A percentile compares a stretch with the other conserved stretches of the same genome.
Evolutionary conservation across 305 asterid species (phyloP).

Genomic region (Caryopteris hybrid): DNA sequence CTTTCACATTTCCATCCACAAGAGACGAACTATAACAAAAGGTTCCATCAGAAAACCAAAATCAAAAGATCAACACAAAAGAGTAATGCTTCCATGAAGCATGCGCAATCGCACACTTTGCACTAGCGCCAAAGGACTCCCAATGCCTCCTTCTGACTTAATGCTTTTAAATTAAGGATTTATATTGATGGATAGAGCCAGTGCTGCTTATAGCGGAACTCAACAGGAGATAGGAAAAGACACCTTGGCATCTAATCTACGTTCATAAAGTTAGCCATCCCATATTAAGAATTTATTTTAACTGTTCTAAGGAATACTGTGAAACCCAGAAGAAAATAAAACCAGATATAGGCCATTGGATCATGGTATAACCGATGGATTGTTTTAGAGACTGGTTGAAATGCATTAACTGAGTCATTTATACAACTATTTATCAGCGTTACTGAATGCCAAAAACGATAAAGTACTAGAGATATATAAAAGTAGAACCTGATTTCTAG

Average conservation of each 20-base stretch:
- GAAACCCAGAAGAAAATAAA: not conserved
- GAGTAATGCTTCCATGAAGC: not conserved
- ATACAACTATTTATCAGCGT: not conserved
- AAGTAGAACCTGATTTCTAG: not conserved
- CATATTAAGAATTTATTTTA: not conserved
- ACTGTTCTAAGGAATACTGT: not conserved
- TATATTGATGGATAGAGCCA: not conserved
- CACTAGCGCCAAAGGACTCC: not conserved
- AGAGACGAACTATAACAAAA: not conserved
- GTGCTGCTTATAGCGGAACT: not conserved
- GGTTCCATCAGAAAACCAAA: too few species aligned
- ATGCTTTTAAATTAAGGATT: not conserved
- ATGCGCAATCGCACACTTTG: not conserved
- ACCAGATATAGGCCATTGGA: not conserved
- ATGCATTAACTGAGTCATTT: not conserved
- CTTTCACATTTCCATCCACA: not conserved
- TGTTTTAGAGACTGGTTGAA: not conserved
- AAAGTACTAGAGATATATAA: too few species aligned
- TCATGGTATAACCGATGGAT: not conserved
- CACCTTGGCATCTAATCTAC: not conserved
- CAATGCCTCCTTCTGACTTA: not conserved
- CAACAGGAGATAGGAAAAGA: not conserved
- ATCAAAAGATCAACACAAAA: too few species aligned
- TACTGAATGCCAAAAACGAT: not conserved
- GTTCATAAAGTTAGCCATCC: not conserved